A percentile compares a stretch with the other conserved stretches of the same genome.
phyloP scores from a whole-genome alignment of 2,329 filamentous ascomycete species.

The Calonectria hongkongensis region DNA sequence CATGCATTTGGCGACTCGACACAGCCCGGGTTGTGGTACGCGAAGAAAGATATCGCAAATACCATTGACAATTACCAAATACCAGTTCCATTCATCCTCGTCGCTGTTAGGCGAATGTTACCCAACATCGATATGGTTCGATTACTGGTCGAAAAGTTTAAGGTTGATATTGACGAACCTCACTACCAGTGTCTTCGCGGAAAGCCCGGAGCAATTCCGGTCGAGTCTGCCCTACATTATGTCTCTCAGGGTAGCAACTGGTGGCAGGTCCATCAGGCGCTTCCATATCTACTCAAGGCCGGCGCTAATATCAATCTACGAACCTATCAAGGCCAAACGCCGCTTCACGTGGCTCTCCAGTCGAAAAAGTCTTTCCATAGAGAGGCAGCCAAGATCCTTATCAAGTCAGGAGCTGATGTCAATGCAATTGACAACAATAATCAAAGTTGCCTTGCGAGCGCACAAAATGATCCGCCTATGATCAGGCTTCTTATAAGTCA shows the following conservation, averaged over 20 bases:
- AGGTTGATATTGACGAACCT: constrained; percentile 56
- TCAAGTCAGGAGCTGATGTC: constrained; percentile 51
- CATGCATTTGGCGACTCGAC: constrained; percentile 44
- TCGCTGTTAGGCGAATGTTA: constrained; percentile 51
- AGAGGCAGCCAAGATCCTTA: constrained; percentile 45
- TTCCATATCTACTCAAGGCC: constrained; percentile 48
- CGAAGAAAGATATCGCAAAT: constrained; percentile 12
- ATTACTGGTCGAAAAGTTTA: constrained; percentile 58
- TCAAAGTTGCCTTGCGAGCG: constrained; percentile 39
- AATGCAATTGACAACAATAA: constrained; percentile 41
- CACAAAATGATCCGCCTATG: constrained; percentile 33
- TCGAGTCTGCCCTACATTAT: constrained; percentile 42
- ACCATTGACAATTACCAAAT: background rate
- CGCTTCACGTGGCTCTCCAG: constrained; percentile 40
- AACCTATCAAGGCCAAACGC: constrained; percentile 38
- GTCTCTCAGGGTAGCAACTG: constrained; percentile 40
- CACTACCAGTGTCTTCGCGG: constrained; percentile 19
- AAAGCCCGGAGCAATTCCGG: background rate
- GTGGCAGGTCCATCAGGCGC: constrained; percentile 51
- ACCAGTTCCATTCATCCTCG: constrained; percentile 48
- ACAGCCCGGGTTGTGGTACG: constrained; percentile 46
- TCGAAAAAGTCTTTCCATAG: constrained; percentile 11
- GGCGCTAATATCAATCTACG: constrained; percentile 45
- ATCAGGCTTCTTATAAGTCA: constrained; percentile 40
- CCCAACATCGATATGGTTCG: constrained; percentile 61